phyloP scores from a whole-genome alignment of 2,329 filamentous ascomycete genomes.

The Lecanicillium sp. region DNA sequence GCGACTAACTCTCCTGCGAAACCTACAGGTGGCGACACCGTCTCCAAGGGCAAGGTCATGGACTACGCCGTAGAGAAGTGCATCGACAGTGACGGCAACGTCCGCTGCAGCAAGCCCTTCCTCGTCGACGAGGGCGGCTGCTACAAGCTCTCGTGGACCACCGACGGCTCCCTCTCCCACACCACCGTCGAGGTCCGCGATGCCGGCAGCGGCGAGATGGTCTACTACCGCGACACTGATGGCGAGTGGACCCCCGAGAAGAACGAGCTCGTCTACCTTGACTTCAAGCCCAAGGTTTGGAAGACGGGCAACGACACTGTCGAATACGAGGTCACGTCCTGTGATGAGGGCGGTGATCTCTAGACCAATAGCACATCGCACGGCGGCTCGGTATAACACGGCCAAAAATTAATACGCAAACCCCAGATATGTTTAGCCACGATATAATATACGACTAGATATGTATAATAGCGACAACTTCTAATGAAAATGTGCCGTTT shows the following conservation, averaged over 20 bases:
- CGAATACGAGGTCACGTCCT: slow-evolving; percentile 26
- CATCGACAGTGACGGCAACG: slow-evolving; percentile 28
- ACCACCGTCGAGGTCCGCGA: slow-evolving; percentile 28
- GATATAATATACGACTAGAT: too few species aligned
- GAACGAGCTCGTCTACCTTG: slow-evolving; percentile 35
- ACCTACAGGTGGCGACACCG: slow-evolving; percentile 10
- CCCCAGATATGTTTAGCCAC: too few species aligned
- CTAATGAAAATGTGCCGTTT: too few species aligned
- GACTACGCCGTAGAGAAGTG: slow-evolving; percentile 35
- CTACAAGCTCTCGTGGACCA: slow-evolving; percentile 33
- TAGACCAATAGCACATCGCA: too few species aligned
- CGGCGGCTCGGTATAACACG: too few species aligned
- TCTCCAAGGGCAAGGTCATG: slow-evolving; percentile 26
- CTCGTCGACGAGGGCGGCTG: slow-evolving; percentile 27
- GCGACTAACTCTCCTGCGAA: too few species aligned
- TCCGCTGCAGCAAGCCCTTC: slow-evolving; percentile 32
- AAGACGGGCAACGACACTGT: slow-evolving; percentile 36
- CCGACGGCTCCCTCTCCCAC: slow-evolving; percentile 28
- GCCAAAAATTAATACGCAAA: too few species aligned
- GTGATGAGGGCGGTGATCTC: slow-evolving; percentile 4
- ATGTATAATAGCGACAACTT: too few species aligned
- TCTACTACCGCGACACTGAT: slow-evolving; percentile 37
- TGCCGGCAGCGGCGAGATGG: slow-evolving; percentile 29
- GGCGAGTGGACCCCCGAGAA: slow-evolving; percentile 37
- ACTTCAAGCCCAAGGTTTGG: slow-evolving; percentile 38